Evolutionary conservation across 768 basidiomycete species (phyloP).

Genomic region (Sporobolomyces phaffii): DNA sequence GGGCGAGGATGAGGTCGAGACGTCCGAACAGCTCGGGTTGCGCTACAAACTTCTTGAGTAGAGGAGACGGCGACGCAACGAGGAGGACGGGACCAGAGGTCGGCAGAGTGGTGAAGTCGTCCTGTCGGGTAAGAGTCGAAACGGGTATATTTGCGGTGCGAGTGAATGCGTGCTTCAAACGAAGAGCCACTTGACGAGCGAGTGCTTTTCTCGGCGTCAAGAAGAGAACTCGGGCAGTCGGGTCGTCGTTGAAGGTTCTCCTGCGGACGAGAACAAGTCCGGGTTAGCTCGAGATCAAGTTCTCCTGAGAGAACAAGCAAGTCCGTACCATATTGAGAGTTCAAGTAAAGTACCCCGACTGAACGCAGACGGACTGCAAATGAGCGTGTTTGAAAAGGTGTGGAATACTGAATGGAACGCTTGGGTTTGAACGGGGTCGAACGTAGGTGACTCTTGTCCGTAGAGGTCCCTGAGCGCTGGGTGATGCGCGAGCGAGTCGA

Average conservation of each 20-base stretch:
- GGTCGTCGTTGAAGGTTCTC: conserved; percentile 21
- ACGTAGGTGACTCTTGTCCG: conserved; percentile 52
- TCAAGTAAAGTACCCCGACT: conserved; percentile 75
- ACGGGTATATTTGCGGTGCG: conserved; percentile 33
- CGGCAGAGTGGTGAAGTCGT: conserved; percentile 15
- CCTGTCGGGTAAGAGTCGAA: conserved; percentile 1
- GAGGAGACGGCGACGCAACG: conserved; percentile 42
- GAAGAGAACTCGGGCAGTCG: conserved; percentile 43
- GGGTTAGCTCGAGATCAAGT: too few species aligned
- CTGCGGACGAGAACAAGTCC: background rate
- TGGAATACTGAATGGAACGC: conserved; percentile 72
- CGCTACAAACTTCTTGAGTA: conserved; percentile 38
- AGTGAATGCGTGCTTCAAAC: conserved; percentile 40
- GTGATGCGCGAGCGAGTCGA: conserved; percentile 67
- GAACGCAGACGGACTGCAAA: conserved; percentile 71
- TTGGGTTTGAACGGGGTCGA: conserved; percentile 87
- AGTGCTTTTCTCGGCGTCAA: conserved; percentile 44
- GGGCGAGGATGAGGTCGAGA: conserved; percentile 68
- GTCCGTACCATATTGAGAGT: conserved; percentile 60
- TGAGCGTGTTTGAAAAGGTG: conserved; percentile 60
- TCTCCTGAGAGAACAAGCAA: background rate
- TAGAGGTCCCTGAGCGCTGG: conserved; percentile 52
- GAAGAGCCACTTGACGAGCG: conserved; percentile 43
- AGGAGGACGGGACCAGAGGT: conserved; percentile 19
- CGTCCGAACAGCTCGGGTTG: conserved; percentile 44